Base-by-base conservation (phyloP, 2,329 filamentous ascomycete genomes). In the Xylaria sp. region DNA sequence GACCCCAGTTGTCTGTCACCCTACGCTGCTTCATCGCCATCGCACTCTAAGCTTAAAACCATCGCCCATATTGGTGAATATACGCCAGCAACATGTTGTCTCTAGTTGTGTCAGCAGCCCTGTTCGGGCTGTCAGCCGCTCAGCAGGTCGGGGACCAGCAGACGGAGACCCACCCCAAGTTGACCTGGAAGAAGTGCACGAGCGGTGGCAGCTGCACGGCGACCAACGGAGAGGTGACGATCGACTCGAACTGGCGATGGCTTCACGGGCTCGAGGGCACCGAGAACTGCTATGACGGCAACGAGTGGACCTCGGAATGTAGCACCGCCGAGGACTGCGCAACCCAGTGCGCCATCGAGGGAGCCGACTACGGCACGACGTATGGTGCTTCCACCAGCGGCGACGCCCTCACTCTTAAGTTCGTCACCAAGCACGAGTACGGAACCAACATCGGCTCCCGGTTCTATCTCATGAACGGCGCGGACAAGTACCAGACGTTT, bases 401-500 rank as follows among this genome's bases (percentile, higher is more conserved):
- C 59, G 74, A 76, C 59, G 72, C 77, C 39, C 68, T 83, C 52
- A 78, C 71, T 46, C 70, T 83, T 54, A 79, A 77, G 66, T 82
- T 82, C 63, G 72, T 82, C 55, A 82, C 79, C 56, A 76, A 79
- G 66, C 72, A 76, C 66, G 67, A 69, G 17, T 75, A 73, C 66
- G 69, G 64, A 20, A 71, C 67, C 51, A 76, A 76, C 57, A 66
- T 76, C 43, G 73, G 72, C 26, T 72, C 81, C 19, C 78, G 84
- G 58, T 70, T 85, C 52, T 87, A 86, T 69, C 75, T 87, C 46
- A 78, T 87, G 73, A 76, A 77, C 59, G 74, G 77, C 47, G 79
- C 81, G 42, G 74, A 72, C 56, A 79, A 77, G 54, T 87, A 87
- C 69, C 72, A 86, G 71, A 77, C 79, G 57, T 82, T 87, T 72